Conservation (phyloP, 352 stramenopile species). For the Hyaloperonospora arabidopsidis region DNA sequence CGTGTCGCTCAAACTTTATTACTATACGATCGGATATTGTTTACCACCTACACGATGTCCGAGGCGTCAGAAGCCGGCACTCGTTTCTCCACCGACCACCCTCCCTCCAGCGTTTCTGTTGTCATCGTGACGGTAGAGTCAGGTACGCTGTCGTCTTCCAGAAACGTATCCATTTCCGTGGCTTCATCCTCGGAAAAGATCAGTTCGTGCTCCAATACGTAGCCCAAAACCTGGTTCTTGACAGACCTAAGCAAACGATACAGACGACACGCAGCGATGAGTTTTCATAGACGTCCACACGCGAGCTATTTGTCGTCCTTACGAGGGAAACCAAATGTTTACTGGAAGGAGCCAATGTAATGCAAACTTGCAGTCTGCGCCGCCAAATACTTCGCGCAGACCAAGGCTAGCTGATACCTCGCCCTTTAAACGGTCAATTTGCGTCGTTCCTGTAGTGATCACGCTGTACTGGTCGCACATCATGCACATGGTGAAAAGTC, state of each 20-base stretch:
- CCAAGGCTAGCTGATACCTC: slow-evolving; percentile 64
- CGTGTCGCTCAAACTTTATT: slow-evolving; percentile 10
- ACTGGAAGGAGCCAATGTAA: slow-evolving; percentile 79
- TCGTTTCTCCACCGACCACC: slow-evolving; percentile 80
- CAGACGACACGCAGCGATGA: slow-evolving; percentile 5
- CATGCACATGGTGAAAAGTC: slow-evolving; percentile 98
- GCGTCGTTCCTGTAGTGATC: slow-evolving; percentile 91
- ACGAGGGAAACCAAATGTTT: slow-evolving; percentile 83
- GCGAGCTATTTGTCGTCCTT: slow-evolving; percentile 16
- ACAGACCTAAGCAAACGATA: slow-evolving; percentile 39
- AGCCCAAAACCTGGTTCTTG: slow-evolving; percentile 77
- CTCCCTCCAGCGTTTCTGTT: slow-evolving; percentile 69
- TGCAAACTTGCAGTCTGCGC: slow-evolving; percentile 43
- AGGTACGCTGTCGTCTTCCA: slow-evolving; percentile 39
- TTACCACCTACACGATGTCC: slow-evolving; percentile 41
- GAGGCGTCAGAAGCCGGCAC: slow-evolving; percentile 41
- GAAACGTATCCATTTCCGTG: slow-evolving; percentile 66
- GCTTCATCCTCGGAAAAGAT: slow-evolving; percentile 57
- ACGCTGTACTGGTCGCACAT: slow-evolving; percentile 97
- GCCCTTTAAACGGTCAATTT: slow-evolving; percentile 96
- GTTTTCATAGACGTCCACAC: background rate
- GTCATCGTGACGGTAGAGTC: slow-evolving; percentile 36
- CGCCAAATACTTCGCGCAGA: slow-evolving; percentile 79
- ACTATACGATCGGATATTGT: slow-evolving; percentile 22
- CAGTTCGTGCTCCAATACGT: slow-evolving; percentile 73